Evolutionary conservation across 108 stramenopile species (phyloP).

Genomic region (Cyclotella baltica): DNA sequence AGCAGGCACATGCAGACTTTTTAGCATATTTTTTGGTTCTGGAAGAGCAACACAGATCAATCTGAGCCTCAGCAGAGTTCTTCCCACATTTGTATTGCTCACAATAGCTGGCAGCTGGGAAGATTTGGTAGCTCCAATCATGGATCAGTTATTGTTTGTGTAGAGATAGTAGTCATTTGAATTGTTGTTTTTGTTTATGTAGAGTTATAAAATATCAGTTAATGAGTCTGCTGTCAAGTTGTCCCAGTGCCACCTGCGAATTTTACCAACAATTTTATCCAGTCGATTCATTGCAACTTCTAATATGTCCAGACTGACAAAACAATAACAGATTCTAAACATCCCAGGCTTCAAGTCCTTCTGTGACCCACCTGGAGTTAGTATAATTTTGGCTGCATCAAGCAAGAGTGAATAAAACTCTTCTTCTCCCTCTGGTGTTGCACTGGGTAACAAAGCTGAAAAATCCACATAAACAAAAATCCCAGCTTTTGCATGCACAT

Average conservation of each 20-base stretch:
- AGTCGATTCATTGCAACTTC: slow-evolving; percentile 84
- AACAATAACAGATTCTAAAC: slow-evolving; percentile 92
- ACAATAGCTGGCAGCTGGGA: no score
- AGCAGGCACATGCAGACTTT: no score
- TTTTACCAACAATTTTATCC: slow-evolving; percentile 72
- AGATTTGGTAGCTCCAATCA: no score
- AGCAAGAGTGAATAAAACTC: slow-evolving; percentile 65
- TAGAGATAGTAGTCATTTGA: no score
- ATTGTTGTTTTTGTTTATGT: no score
- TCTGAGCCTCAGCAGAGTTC: no score
- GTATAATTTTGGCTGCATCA: slow-evolving; percentile 73
- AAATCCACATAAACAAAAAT: slow-evolving; percentile 92
- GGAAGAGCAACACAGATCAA: no score
- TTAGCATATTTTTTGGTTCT: no score
- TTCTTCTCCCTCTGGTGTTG: slow-evolving; percentile 78
- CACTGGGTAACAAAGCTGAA: slow-evolving; percentile 75
- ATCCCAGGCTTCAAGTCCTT: slow-evolving; percentile 80
- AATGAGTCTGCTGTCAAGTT: slow-evolving; percentile 70
- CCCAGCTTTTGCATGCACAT: slow-evolving; percentile 75
- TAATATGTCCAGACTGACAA: slow-evolving; percentile 74
- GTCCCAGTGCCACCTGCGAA: slow-evolving; percentile 77
- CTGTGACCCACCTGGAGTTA: slow-evolving; percentile 87
- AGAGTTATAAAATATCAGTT: slow-evolving; percentile 42
- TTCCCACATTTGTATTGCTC: no score
- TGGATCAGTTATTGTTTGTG: no score